These are phyloP conservation scores for Basidiobolus meristosporus DNA, from an alignment of 371 early-diverging fungal species.

Conservation along the genomic window DNA sequence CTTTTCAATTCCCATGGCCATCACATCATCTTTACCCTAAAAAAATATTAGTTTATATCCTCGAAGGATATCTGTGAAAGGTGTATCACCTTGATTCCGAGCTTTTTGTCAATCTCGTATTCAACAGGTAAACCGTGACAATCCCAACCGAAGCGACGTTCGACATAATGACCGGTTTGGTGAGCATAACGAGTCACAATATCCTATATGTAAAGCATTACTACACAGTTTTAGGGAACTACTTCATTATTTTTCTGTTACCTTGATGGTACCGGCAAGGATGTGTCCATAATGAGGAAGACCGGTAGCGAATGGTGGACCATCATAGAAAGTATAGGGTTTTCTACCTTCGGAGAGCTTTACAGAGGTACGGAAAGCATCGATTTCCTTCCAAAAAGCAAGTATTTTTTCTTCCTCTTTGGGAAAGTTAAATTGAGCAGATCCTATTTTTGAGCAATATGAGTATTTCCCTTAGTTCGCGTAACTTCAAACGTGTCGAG, in stretches of 20 bases:
- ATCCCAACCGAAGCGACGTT: constrained; percentile 99
- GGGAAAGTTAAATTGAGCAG: constrained; percentile 58
- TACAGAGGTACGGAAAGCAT: constrained; percentile 90
- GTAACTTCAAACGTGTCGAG: constrained; percentile 94
- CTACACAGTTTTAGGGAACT: constrained; percentile 51
- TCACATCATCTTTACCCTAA: constrained; percentile 70
- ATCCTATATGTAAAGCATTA: constrained; percentile 35
- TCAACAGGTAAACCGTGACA: constrained; percentile 99
- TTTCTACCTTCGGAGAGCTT: constrained; percentile 83
- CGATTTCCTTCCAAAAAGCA: constrained; percentile 92
- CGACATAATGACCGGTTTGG: constrained; percentile 94
- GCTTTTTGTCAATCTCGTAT: constrained; percentile 98
- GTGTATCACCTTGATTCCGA: constrained; percentile 58
- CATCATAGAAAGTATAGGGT: constrained; percentile 93
- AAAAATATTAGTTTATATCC: neutral
- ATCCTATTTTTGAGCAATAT: neutral
- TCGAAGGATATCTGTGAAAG: constrained; percentile 15
- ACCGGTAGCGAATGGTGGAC: constrained; percentile 99
- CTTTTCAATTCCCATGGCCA: constrained; percentile 95
- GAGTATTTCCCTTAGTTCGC: no score
- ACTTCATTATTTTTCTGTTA: constrained; percentile 10
- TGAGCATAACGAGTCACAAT: constrained; percentile 97
- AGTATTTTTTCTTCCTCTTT: constrained; percentile 93
- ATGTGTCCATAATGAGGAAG: constrained; percentile 99
- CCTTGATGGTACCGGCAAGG: constrained; percentile 99